Evolutionary conservation across 1,284 basidiomycete genomes (phyloP).

Genomic region (Leccinum subatratum): DNA sequence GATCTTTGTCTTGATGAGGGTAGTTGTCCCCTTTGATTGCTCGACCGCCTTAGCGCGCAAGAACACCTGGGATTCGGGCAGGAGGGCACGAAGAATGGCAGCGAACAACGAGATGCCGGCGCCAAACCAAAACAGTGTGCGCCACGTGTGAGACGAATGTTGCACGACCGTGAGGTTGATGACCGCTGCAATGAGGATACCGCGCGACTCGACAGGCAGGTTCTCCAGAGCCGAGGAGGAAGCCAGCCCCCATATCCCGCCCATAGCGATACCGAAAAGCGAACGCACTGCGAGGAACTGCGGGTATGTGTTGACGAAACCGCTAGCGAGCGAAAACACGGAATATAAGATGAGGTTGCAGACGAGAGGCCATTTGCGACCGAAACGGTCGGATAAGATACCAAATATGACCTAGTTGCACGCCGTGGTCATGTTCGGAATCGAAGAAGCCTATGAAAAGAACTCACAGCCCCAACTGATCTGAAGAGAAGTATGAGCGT

Average conservation of each 20-base stretch:
- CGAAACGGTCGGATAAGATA: slow-evolving; percentile 77
- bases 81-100: slow-evolving; percentile 61
- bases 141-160: slow-evolving; percentile 48
- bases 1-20: slow-evolving; percentile 55
- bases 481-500: slow-evolving; percentile 92
- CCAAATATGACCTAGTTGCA: slow-evolving; percentile 66
- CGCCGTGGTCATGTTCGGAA: not conserved
- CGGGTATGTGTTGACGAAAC: slow-evolving; percentile 64
- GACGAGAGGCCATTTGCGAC: slow-evolving; percentile 90
- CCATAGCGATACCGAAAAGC: slow-evolving; percentile 86
- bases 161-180: slow-evolving; percentile 77
- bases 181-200: slow-evolving; percentile 66
- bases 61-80: slow-evolving; percentile 85
- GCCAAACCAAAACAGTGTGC: slow-evolving; percentile 64
- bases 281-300: slow-evolving; percentile 72
- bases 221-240: slow-evolving; percentile 82
- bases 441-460: not conserved
- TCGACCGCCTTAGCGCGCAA: slow-evolving; percentile 53
- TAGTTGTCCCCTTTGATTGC: slow-evolving; percentile 37
- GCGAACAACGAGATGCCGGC: slow-evolving; percentile 73
- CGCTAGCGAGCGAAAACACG: slow-evolving; percentile 74
- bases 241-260: slow-evolving; percentile 76
- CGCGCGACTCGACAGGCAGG: slow-evolving; percentile 81
- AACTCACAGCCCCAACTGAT: slow-evolving; percentile 70
- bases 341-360: slow-evolving; percentile 69